These are phyloP conservation scores for Trichoderma erinaceum DNA, from an alignment of 495 filamentous ascomycete genomes.

Conservation along the genomic window DNA sequence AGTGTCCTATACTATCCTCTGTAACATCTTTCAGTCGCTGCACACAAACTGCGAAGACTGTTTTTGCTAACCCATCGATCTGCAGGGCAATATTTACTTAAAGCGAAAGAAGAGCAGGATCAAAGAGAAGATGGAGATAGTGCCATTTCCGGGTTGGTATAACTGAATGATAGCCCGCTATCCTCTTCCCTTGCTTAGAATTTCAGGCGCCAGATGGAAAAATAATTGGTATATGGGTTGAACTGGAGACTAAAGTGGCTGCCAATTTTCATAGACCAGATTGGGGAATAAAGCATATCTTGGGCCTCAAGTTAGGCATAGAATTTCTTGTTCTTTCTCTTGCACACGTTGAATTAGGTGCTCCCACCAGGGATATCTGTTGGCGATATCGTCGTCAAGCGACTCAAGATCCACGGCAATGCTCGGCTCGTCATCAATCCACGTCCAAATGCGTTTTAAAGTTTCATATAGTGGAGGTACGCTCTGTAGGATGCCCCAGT, in stretches of 20 bases:
- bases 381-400: neutral
- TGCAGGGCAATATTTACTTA: conserved; percentile 14
- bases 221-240: neutral
- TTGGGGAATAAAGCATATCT: neutral
- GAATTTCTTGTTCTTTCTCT: neutral
- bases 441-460: conserved; percentile 11
- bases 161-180: neutral
- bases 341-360: neutral
- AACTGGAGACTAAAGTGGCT: neutral
- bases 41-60: too few species aligned
- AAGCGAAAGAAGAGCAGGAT: neutral
- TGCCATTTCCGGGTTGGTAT: conserved; percentile 7
- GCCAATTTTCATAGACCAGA: neutral
- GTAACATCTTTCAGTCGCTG: too few species aligned
- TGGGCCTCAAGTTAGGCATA: conserved; percentile 10
- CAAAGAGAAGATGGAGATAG: conserved; percentile 14
- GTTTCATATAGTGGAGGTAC: conserved; percentile 14
- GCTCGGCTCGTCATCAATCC: conserved; percentile 11
- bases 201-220: neutral
- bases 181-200: neutral
- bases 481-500: neutral
- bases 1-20: neutral
- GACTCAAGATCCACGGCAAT: neutral
- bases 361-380: conserved; percentile 14
- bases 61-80: neutral